Evolutionary conservation across 2,329 filamentous ascomycete genomes (phyloP), one percentile per base, ranked within the genome.

Genomic region (Aspergillus sp.): DNA sequence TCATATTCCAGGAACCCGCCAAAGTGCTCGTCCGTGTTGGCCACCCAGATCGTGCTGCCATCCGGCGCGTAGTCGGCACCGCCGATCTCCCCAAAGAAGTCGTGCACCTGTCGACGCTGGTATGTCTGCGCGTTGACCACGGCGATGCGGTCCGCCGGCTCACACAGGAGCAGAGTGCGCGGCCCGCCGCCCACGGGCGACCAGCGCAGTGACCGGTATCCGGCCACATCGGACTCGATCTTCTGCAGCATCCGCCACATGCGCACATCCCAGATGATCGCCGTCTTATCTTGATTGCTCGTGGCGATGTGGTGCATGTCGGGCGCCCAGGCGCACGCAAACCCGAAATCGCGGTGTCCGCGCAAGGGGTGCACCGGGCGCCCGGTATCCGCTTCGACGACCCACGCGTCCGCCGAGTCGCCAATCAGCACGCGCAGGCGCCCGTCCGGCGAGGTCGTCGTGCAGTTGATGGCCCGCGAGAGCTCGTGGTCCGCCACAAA

Each of bases 261-360:
- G 32, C 78, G 75, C 15, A 75, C 73, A 55, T 80, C 78, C 77
- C 77, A 80, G 64, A 80, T 78, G 36, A 80, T 78, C 38, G 77
- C 75, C 3, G 77, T 78, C 57, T 78, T 78, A 64, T 80, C 78
- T 59, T 80, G 78, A 61, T 80, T 80, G 60, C 77, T 77, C 4
- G 78, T 80, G 5, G 78, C 78, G 52, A 80, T 74, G 53, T 80
- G 78, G n/a, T 74, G 72, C 73, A 80, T 79, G 64, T 80, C 78
- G 0, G 77, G 77, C 2, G 78, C 79, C 78, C 78, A 80, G 4
- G 77, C 77, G 62, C 78, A 80, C 5, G 78, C 78, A 59, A 80
- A 80, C 17, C 78, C 78, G 62, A 75, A 80, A 59, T 80, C 78
- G 30, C 67, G 71, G 60, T 80, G 78, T 27, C 76, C 77, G 4